These are phyloP conservation scores for Aspergillus transmontanensis DNA, from an alignment of 2,329 filamentous ascomycete genomes.

Conservation along the genomic window DNA sequence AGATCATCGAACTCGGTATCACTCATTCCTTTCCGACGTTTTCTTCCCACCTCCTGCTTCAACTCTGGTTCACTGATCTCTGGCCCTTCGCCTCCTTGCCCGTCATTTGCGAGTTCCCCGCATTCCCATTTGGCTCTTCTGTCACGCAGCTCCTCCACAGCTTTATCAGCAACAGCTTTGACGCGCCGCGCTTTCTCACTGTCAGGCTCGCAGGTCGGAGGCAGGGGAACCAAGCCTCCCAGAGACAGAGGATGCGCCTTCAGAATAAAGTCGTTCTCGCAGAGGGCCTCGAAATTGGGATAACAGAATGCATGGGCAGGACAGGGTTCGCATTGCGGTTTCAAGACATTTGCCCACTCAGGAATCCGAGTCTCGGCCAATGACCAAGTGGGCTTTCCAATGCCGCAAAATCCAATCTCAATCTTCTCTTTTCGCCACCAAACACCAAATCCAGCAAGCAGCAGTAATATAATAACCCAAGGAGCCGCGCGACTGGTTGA, in stretches of 20 bases:
- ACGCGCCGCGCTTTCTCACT: constrained; percentile 87
- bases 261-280: constrained; percentile 84
- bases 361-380: constrained; percentile 68
- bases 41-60: constrained; percentile 73
- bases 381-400: constrained; percentile 67
- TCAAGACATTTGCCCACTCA: constrained; percentile 68
- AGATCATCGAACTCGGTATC: constrained; percentile 91
- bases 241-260: constrained; percentile 82
- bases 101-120: constrained; percentile 69
- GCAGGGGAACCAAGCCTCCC: constrained; percentile 77
- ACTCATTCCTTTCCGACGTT: constrained; percentile 79
- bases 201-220: constrained; percentile 92
- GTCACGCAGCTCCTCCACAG: constrained; percentile 82
- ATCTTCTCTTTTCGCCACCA: constrained; percentile 96
- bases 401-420: constrained; percentile 91
- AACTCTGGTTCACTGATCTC: constrained; percentile 71
- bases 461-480: constrained; percentile 68
- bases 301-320: constrained; percentile 90
- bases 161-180: constrained; percentile 83
- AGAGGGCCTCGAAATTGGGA: constrained; percentile 72
- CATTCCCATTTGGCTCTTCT: constrained; percentile 90
- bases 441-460: constrained; percentile 71
- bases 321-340: constrained; percentile 86
- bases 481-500: constrained; percentile 63
- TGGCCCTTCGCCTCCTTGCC: constrained; percentile 61